Conservation (phyloP, 2,329 filamentous ascomycete genomes). For the Teratosphaeria pseudoeucalypti region DNA sequence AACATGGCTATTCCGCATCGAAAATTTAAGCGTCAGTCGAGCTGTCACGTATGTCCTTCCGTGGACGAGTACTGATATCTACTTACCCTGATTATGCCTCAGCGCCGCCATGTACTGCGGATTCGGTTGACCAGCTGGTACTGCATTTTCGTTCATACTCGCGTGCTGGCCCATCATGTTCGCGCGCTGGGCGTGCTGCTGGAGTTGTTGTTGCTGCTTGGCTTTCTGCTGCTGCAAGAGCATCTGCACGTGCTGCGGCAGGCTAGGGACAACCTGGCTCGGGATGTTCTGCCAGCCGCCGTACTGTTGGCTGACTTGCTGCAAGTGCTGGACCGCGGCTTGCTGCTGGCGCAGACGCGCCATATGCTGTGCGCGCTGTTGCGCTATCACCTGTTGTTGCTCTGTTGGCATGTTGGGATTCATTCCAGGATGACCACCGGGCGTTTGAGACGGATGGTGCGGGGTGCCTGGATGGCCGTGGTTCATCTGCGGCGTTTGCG, state of each 20-base stretch:
- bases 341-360: slow-evolving; percentile 5
- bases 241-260: slow-evolving; percentile 13
- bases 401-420: slow-evolving; percentile 7
- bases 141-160: slow-evolving; percentile 18
- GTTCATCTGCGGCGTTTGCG: slow-evolving; percentile 7
- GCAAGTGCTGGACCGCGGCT: slow-evolving; percentile 3
- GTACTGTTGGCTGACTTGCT: slow-evolving; percentile 7
- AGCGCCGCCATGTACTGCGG: slow-evolving; percentile 26
- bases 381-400: slow-evolving; percentile 10
- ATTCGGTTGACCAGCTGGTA: slow-evolving; percentile 16
- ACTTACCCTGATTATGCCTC: slow-evolving; percentile 19
- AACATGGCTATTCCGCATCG: neutral
- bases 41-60: neutral
- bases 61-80: slow-evolving; percentile 8
- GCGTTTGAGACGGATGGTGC: neutral
- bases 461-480: slow-evolving; percentile 3
- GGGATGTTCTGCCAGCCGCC: slow-evolving; percentile 13
- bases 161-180: slow-evolving; percentile 9
- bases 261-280: slow-evolving; percentile 5
- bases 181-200: slow-evolving; percentile 13
- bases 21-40: neutral
- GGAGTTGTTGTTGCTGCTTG: slow-evolving; percentile 9
- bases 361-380: slow-evolving; percentile 8
- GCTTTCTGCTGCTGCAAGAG: slow-evolving; percentile 9
- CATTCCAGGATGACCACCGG: neutral